Base-by-base conservation (phyloP, 371 early-diverging fungal genomes). In the Rhizomucor pusillus region DNA sequence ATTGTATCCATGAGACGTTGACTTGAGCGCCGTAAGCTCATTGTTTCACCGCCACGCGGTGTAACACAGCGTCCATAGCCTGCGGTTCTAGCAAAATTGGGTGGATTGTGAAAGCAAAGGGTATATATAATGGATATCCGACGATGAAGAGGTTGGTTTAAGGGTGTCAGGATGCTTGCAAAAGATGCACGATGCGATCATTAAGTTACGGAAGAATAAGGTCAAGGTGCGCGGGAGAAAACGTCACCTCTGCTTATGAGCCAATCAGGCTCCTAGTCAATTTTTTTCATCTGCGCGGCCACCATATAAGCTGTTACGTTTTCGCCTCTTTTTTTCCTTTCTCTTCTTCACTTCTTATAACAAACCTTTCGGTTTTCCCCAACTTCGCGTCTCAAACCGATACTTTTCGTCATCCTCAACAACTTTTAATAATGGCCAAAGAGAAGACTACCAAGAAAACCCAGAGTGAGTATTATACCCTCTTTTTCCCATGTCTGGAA, bases 391-490 rank as follows among this genome's bases (percentile, higher is more conserved):
- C 24, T 25, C 25, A 48, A 41, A 46, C 47, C 51, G 25, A 45
- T 40, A 25, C 58, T 25, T 47, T 29, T 39, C 18, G 39, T 22
- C 29, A 40, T 47, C 14, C 50, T 51, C 56, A 50, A 60, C 53
- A 60, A 60, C 50, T 46, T 60, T 60, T 60, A 54, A 55, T 60
- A 60, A 60, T 60, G 61, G 61, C 61, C 61, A 60, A 60, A 55
- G 61, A 60, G 50, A 60, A 55, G 51, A 40, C 51, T 35, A 41
- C 61, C 51, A 60, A 60, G 61, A 54, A 60, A 47, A 51, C 45
- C n/a, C 23, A 36, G n/a, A 51, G 58, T 58, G 46, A 39, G 58
- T 58, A 51, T 58, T 45, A 22, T 50, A 58, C 46, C 47, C 9
- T 22, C 9, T 14, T 25, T 54, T 25, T 50, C 35, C 25, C 29